Conservation (phyloP, 2,329 filamentous ascomycete genomes). For the Xylaria sp. region DNA sequence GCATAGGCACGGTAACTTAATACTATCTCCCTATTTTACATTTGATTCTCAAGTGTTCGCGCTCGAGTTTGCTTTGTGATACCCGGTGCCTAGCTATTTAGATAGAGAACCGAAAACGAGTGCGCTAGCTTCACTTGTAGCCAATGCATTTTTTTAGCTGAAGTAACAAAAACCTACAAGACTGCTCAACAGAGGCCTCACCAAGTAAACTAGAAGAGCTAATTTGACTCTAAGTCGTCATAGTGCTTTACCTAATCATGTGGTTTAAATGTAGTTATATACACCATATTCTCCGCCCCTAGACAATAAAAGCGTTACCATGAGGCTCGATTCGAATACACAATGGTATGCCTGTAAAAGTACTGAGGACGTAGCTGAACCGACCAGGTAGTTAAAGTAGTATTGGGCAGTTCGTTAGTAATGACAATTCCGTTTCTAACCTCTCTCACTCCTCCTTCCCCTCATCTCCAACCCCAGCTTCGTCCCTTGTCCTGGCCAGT, state of each 20-base stretch:
- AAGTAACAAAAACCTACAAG: neutral
- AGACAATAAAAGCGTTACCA: neutral
- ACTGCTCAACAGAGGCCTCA: neutral
- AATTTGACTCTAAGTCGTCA: neutral
- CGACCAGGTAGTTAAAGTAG: neutral
- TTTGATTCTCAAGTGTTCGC: neutral
- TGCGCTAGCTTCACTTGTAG: neutral
- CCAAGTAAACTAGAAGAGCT: neutral
- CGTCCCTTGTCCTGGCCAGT: constrained; percentile 10
- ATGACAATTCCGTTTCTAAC: neutral
- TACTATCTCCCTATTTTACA: constrained; percentile 9
- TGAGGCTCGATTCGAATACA: neutral
- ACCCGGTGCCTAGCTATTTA: neutral
- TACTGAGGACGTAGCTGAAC: neutral
- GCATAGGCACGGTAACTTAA: constrained; percentile 23
- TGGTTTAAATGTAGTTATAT: neutral
- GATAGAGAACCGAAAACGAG: neutral
- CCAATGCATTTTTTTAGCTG: neutral
- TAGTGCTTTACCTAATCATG: neutral
- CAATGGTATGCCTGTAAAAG: neutral
- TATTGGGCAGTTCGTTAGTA: neutral
- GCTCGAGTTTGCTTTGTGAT: neutral
- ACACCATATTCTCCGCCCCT: neutral
- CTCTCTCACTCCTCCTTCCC: constrained; percentile 1
- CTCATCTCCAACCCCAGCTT: constrained; percentile 16